A percentile compares a stretch with the other conserved stretches of the same genome.
Conservation (phyloP, 352 stramenopile genomes). For the Globisporangium iwayamae region DNA sequence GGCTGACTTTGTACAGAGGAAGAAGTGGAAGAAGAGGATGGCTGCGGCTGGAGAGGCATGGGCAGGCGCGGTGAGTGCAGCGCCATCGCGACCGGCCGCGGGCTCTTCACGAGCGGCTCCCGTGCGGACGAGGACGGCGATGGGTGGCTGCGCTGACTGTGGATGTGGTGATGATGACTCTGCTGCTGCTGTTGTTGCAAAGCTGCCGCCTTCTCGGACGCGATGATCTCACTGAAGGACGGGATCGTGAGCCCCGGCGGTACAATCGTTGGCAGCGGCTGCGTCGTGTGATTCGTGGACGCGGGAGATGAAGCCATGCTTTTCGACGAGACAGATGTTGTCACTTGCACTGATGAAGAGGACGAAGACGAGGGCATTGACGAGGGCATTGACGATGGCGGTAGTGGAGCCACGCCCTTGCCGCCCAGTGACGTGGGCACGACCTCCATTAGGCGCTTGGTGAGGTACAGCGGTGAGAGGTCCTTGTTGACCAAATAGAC, state of each 20-base stretch:
- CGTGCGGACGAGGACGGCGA: background rate
- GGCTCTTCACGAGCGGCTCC: slow-evolving; percentile 10
- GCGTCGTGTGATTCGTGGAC: slow-evolving; percentile 13
- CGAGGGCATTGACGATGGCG: slow-evolving; percentile 17
- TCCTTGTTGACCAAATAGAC: slow-evolving; percentile 89
- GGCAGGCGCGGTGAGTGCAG: slow-evolving; percentile 5
- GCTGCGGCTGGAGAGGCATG: background rate
- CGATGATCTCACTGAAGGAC: slow-evolving; percentile 21
- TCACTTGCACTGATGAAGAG: background rate
- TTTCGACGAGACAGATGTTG: background rate
- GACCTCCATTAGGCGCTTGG: slow-evolving; percentile 71
- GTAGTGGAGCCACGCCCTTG: slow-evolving; percentile 28
- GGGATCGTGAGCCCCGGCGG: slow-evolving; percentile 18
- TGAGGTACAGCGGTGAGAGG: slow-evolving; percentile 65
- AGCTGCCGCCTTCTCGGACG: slow-evolving; percentile 15
- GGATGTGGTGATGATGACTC: slow-evolving; percentile 21
- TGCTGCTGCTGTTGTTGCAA: slow-evolving; percentile 19
- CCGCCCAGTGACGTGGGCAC: slow-evolving; percentile 40
- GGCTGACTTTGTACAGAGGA: slow-evolving; percentile 18
- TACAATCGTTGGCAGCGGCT: slow-evolving; percentile 14
- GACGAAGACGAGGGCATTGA: slow-evolving; percentile 19
- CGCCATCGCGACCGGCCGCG: slow-evolving; percentile 9
- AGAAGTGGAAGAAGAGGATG: background rate
- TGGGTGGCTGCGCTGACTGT: slow-evolving; percentile 10
- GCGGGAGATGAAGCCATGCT: slow-evolving; percentile 18